These are phyloP conservation scores for Atractiella rhizophila DNA, from an alignment of 768 basidiomycete genomes.

Conservation along the genomic window DNA sequence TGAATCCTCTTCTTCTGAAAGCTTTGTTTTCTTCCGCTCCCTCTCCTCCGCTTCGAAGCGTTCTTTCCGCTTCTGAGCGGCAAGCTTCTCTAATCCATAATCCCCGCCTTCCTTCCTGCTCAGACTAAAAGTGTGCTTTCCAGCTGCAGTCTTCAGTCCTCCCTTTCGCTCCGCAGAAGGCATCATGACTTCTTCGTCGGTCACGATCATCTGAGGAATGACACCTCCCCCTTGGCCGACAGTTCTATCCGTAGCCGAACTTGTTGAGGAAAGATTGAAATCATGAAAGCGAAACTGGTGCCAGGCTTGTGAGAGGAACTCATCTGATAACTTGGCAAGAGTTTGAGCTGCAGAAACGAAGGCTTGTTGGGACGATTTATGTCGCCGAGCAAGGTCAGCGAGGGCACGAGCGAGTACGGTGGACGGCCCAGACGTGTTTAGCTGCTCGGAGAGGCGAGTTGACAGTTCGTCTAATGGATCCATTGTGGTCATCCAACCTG, in stretches of 20 bases:
- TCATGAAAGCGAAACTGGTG: too few relatives aligned
- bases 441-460: too few relatives aligned
- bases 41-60: constrained; percentile 22
- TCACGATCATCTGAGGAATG: constrained; percentile 3
- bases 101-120: constrained; percentile 32
- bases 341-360: too few relatives aligned
- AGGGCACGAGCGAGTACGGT: too few relatives aligned
- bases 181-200: constrained; percentile 14
- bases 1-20: constrained; percentile 27
- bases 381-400: too few relatives aligned
- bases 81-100: constrained; percentile 55
- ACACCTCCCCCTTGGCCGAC: constrained; percentile 6
- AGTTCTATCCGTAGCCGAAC: constrained; percentile 4
- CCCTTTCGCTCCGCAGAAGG: constrained; percentile 8
- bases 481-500: too few relatives aligned
- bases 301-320: too few relatives aligned
- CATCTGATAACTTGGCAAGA: too few relatives aligned
- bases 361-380: too few relatives aligned
- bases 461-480: too few relatives aligned
- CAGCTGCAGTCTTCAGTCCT: constrained; percentile 7
- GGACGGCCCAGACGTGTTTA: too few relatives aligned
- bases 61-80: constrained; percentile 49
- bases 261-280: too few relatives aligned
- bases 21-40: constrained; percentile 40
- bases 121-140: constrained; percentile 27